Conservation (phyloP, 2,329 filamentous ascomycete species). For the Purpureocillium lavendulum region DNA sequence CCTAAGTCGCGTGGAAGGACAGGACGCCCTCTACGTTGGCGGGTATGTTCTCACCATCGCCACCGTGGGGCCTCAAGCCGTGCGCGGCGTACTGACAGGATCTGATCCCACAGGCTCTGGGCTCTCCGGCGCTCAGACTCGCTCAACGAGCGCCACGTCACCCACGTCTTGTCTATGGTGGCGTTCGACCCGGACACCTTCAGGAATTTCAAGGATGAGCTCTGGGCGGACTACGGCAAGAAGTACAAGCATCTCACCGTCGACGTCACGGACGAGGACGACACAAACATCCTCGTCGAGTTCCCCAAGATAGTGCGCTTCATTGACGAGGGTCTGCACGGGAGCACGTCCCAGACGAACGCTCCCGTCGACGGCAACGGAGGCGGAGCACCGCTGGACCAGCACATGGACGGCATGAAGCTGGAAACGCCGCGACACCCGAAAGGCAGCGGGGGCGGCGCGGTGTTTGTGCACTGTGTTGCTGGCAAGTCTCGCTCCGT, state of each 20-base stretch:
- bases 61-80: too few relatives aligned
- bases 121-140: slow-evolving; percentile 64
- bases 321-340: slow-evolving; percentile 64
- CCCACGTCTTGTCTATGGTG: slow-evolving; percentile 82
- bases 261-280: slow-evolving; percentile 83
- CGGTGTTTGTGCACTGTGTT: slow-evolving; percentile 63
- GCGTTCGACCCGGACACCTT: slow-evolving; percentile 36
- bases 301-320: slow-evolving; percentile 73
- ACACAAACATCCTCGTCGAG: slow-evolving; percentile 77
- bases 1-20: slow-evolving; percentile 31
- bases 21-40: slow-evolving; percentile 30
- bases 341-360: slow-evolving; percentile 6
- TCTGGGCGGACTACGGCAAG: slow-evolving; percentile 38
- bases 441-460: slow-evolving; percentile 20
- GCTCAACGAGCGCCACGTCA: slow-evolving; percentile 67
- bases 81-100: too few relatives aligned
- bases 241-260: slow-evolving; percentile 67
- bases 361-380: slow-evolving; percentile 1
- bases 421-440: not conserved
- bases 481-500: slow-evolving; percentile 95
- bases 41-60: slow-evolving; percentile 21
- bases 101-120: slow-evolving; percentile 54
- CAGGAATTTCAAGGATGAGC: slow-evolving; percentile 40
- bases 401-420: slow-evolving; percentile 4
- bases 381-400: slow-evolving; percentile 1